Evolutionary conservation across 768 basidiomycete genomes (phyloP).

Genomic region (Chlorophyllum brunneum): DNA sequence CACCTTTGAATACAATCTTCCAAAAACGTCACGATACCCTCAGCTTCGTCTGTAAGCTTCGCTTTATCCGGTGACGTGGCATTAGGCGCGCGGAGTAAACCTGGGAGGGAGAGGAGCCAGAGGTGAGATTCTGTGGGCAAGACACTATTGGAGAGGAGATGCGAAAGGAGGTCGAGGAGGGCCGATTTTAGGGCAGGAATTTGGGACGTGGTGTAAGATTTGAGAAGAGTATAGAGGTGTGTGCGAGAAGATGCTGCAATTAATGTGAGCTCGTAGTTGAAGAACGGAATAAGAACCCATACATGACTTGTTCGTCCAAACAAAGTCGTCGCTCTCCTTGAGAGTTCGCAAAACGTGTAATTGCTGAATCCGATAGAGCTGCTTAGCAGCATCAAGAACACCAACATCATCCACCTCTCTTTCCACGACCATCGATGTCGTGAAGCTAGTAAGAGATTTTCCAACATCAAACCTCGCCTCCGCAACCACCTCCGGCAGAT

Average conservation of each 20-base stretch:
- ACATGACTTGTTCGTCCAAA: conserved; percentile 76
- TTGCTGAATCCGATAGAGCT: conserved; percentile 52
- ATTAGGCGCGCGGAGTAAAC: conserved; percentile 28
- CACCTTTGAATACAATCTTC: conserved; percentile 87
- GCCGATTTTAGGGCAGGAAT: conserved; percentile 42
- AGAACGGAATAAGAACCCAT: conserved; percentile 18
- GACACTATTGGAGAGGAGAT: conserved; percentile 66
- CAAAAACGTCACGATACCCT: conserved; percentile 60
- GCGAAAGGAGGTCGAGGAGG: conserved; percentile 49
- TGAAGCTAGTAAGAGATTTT: conserved; percentile 59
- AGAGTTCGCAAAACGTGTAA: conserved; percentile 76
- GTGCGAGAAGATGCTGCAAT: conserved; percentile 37
- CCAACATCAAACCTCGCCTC: conserved; percentile 87
- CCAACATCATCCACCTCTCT: conserved; percentile 22
- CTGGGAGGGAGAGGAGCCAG: conserved; percentile 72
- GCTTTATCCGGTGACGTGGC: conserved; percentile 49
- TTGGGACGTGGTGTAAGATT: conserved; percentile 48
- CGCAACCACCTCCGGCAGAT: conserved; percentile 66
- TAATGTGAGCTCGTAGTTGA: neutral
- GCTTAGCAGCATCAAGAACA: conserved; percentile 15
- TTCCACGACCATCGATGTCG: conserved; percentile 10
- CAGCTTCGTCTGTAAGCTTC: conserved; percentile 50
- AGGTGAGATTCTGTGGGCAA: conserved; percentile 63
- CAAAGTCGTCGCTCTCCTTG: conserved; percentile 75
- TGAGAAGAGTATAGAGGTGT: conserved; percentile 71